Evolutionary conservation across 495 filamentous ascomycete genomes (phyloP).

Genomic region (Bryoglossum gracile): DNA sequence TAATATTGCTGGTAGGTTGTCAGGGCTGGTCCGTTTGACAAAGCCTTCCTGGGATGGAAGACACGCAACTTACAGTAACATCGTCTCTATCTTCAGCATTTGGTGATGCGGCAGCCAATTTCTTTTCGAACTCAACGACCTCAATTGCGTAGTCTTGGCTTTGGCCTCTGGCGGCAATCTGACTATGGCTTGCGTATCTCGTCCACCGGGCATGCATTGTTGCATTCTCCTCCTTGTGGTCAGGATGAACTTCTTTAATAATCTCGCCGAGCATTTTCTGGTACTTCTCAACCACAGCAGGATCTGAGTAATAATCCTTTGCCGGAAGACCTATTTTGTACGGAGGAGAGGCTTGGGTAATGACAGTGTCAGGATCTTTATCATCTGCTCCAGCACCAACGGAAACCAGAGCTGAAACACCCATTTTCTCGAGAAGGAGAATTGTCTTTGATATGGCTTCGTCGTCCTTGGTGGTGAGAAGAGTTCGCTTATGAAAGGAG

Average conservation of each 20-base stretch:
- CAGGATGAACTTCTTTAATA: conserved; percentile 23
- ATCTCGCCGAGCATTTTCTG: conserved; percentile 36
- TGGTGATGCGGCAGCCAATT: conserved; percentile 52
- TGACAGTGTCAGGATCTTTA: conserved; percentile 56
- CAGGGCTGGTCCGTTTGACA: no score
- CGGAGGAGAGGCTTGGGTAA: conserved; percentile 48
- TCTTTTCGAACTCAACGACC: conserved; percentile 53
- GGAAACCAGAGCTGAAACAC: conserved; percentile 41
- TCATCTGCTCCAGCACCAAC: conserved; percentile 48
- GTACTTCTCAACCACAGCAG: conserved; percentile 45
- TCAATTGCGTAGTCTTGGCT: conserved; percentile 18
- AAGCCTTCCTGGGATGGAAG: no score
- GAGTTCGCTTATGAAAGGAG: conserved; percentile 12
- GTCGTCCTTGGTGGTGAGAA: conserved; percentile 28
- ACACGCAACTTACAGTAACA: conserved; percentile 41
- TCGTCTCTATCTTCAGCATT: conserved; percentile 50
- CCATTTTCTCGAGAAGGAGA: conserved; percentile 42
- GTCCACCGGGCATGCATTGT: conserved; percentile 2
- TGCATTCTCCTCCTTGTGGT: conserved; percentile 15
- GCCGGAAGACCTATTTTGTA: conserved; percentile 51
- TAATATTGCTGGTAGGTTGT: conserved; percentile 40
- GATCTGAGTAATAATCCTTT: conserved; percentile 58
- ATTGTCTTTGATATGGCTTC: conserved; percentile 44
- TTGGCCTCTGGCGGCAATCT: conserved; percentile 19
- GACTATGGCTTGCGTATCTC: background rate